Percentiles rank a stretch among this genome's conserved stretches.
phyloP scores from a whole-genome alignment of 2,329 filamentous ascomycete genomes.

The Alternaria brassicicola region DNA sequence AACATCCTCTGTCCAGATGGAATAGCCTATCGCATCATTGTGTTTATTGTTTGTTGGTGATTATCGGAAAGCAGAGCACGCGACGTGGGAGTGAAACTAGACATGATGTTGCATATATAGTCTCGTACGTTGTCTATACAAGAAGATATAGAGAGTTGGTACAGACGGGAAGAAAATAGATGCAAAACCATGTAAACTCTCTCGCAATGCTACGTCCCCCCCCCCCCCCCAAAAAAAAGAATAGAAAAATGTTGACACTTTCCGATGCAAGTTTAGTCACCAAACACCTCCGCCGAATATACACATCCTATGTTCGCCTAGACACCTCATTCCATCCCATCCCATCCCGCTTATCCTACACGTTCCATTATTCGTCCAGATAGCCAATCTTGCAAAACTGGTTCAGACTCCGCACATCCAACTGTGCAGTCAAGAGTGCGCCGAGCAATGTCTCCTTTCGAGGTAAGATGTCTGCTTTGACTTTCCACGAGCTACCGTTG shows the following conservation, averaged over 20 bases:
- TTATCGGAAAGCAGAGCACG: background rate
- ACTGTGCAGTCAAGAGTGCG: conserved; percentile 52
- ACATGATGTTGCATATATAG: background rate
- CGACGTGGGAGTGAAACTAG: background rate
- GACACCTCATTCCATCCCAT: background rate
- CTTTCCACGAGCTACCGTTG: conserved; percentile 42
- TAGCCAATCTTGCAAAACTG: conserved; percentile 50
- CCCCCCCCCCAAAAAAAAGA: too few relatives aligned
- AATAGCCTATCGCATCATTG: background rate
- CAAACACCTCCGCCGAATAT: conserved; percentile 2
- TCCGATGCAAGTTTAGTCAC: background rate
- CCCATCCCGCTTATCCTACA: background rate
- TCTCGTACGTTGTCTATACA: conserved; percentile 1
- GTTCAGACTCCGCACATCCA: conserved; percentile 53
- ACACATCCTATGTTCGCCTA: conserved; percentile 2
- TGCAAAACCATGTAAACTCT: background rate
- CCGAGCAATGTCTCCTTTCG: conserved; percentile 54
- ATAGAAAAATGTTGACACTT: background rate
- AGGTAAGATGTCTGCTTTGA: conserved; percentile 52
- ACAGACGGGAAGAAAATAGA: background rate
- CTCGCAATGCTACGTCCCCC: background rate
- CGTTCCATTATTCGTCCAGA: conserved; percentile 34
- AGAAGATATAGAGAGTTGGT: background rate
- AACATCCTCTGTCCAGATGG: background rate
- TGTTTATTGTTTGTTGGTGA: background rate